Evolutionary conservation across 225 moss, liverwort and hornwort species (phyloP).

Genomic region (Polytrichum formosum): DNA sequence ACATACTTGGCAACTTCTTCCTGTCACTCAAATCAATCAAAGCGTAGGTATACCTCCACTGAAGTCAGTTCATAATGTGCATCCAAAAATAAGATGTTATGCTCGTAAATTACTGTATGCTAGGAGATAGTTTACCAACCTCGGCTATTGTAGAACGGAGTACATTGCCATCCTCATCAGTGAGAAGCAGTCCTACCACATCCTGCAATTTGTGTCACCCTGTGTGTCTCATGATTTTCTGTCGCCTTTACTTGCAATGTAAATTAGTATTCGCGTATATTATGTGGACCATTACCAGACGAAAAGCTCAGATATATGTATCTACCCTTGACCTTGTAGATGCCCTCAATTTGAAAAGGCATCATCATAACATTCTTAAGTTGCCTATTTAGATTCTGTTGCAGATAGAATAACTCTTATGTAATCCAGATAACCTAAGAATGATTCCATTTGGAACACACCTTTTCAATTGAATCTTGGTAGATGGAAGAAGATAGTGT

Average conservation of each 20-base stretch:
- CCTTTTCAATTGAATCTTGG: too few relatives aligned
- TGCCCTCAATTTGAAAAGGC: not conserved
- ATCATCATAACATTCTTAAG: not conserved
- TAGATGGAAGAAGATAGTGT: too few relatives aligned
- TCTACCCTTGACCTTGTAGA: not conserved
- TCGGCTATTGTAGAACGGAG: conserved; percentile 73
- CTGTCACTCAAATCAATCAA: conserved; percentile 30
- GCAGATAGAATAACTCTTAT: too few relatives aligned
- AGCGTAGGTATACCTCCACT: not conserved
- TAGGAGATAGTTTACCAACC: conserved; percentile 24
- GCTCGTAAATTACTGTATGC: not conserved
- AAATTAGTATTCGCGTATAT: too few relatives aligned
- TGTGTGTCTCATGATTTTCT: not conserved
- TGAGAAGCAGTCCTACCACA: conserved; percentile 64
- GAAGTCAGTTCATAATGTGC: not conserved
- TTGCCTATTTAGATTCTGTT: too few relatives aligned
- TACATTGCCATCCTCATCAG: conserved; percentile 68
- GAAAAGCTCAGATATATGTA: not conserved
- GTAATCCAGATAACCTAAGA: too few relatives aligned
- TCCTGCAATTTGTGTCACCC: conserved; percentile 34
- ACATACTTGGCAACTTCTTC: conserved; percentile 65
- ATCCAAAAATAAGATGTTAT: too few relatives aligned
- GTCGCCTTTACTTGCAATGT: not conserved
- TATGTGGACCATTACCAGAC: not conserved
- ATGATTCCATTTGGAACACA: too few relatives aligned